Conservation (phyloP, 78 protist species). For the Dictyostelium capitatum region DNA sequence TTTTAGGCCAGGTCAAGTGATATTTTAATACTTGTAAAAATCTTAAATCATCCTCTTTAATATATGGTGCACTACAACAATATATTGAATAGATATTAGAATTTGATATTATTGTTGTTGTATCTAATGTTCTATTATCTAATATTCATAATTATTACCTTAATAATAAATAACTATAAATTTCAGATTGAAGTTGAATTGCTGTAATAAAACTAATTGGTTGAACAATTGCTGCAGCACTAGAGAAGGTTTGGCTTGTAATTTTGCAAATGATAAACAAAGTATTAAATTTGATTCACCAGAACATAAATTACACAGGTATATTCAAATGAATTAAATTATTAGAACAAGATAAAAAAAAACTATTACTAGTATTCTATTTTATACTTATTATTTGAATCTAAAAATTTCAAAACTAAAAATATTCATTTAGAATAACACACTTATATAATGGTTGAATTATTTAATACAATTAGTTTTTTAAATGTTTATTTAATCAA, state of each 20-base stretch:
- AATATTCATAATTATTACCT: conserved; percentile 2
- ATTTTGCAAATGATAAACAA: conserved; percentile 61
- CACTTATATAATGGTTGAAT: no score
- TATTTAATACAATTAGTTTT: no score
- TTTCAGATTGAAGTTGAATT: conserved; percentile 68
- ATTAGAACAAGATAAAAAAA: no score
- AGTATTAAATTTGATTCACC: conserved; percentile 1
- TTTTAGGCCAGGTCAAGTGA: conserved; percentile 79
- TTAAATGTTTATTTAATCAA: no score
- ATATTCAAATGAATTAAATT: no score
- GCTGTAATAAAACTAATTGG: conserved; percentile 58
- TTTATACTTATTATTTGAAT: no score
- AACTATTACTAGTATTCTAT: no score
- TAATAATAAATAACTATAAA: conserved; percentile 40
- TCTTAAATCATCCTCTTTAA: conserved; percentile 58
- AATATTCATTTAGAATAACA: no score
- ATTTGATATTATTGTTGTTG: not conserved
- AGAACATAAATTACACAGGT: conserved; percentile 75
- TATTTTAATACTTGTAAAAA: conserved; percentile 67
- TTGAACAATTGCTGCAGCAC: conserved; percentile 45
- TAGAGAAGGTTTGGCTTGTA: no score
- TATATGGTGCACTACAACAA: not conserved
- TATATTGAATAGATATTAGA: conserved; percentile 12
- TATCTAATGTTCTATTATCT: no score
- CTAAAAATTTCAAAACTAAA: no score